Evolutionary conservation across 2,329 filamentous ascomycete species (phyloP).

Genomic region (Nannizziopsis barbatae): DNA sequence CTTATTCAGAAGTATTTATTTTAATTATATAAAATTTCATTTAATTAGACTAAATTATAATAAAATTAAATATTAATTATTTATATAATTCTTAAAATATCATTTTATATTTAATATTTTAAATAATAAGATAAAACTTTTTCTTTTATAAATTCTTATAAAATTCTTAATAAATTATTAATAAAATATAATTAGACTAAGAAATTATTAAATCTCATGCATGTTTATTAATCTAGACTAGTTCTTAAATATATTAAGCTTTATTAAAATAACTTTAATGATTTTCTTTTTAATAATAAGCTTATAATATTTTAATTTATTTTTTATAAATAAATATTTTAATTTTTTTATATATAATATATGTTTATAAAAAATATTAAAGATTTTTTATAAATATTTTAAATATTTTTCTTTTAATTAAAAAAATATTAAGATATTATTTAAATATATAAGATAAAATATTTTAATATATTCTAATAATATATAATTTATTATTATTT

Average conservation of each 20-base stretch:
- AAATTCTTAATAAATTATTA: slow-evolving; percentile 3
- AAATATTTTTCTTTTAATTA: too few relatives aligned
- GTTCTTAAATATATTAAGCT: background rate
- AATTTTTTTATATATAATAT: too few relatives aligned
- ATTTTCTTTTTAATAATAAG: too few relatives aligned
- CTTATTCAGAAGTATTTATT: too few relatives aligned
- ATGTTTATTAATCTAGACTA: background rate
- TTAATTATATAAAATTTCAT: background rate
- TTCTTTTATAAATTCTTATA: slow-evolving; percentile 1
- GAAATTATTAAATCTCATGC: slow-evolving; percentile 1
- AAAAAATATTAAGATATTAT: too few relatives aligned
- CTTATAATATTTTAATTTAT: too few relatives aligned
- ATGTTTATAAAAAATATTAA: too few relatives aligned
- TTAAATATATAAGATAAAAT: too few relatives aligned
- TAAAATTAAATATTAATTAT: background rate
- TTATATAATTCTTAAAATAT: background rate
- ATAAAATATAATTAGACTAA: slow-evolving; percentile 1
- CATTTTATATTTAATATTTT: background rate
- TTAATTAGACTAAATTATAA: background rate
- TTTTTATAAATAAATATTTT: too few relatives aligned
- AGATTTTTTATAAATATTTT: too few relatives aligned
- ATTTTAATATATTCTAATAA: too few relatives aligned
- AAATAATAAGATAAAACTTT: background rate
- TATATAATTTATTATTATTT: too few relatives aligned
- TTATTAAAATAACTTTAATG: background rate